Conservation (phyloP, 176 grass and related monocot species). For the Elaeis guineensis region DNA sequence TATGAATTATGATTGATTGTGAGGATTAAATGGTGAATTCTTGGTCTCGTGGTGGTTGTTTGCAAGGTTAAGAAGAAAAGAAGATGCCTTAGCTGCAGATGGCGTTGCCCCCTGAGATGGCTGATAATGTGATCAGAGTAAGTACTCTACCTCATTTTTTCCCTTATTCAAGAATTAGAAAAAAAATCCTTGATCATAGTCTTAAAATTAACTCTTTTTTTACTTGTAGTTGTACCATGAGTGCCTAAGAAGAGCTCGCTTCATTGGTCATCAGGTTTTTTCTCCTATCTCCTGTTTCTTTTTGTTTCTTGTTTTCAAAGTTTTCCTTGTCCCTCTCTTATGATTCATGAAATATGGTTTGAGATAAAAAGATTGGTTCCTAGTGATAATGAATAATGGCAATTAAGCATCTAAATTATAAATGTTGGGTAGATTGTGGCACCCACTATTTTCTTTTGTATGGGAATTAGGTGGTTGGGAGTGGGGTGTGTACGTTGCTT, state of each 20-base stretch:
- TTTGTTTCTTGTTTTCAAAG: background rate
- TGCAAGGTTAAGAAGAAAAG: constrained; percentile 1
- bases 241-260: constrained; percentile 64
- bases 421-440: too few species aligned
- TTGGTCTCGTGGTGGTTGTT: background rate
- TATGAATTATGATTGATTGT: too few species aligned
- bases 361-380: too few species aligned
- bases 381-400: too few species aligned
- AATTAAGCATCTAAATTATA: too few species aligned
- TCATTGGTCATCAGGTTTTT: constrained; percentile 55
- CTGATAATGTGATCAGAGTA: constrained; percentile 75
- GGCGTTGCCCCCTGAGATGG: constrained; percentile 60
- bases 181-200: too few species aligned
- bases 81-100: constrained; percentile 60
- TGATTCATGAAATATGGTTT: too few species aligned
- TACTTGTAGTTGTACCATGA: constrained; percentile 43
- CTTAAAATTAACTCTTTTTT: background rate
- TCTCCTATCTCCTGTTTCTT: background rate
- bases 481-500: too few species aligned
- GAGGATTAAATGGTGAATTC: too few species aligned
- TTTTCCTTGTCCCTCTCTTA: background rate
- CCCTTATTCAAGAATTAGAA: too few species aligned
- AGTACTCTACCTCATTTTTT: constrained; percentile 6
- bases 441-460: too few species aligned
- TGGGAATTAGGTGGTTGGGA: too few species aligned